Evolutionary conservation across 2,329 filamentous ascomycete species (phyloP).

Genomic region (Cryoendolithus antarcticus): DNA sequence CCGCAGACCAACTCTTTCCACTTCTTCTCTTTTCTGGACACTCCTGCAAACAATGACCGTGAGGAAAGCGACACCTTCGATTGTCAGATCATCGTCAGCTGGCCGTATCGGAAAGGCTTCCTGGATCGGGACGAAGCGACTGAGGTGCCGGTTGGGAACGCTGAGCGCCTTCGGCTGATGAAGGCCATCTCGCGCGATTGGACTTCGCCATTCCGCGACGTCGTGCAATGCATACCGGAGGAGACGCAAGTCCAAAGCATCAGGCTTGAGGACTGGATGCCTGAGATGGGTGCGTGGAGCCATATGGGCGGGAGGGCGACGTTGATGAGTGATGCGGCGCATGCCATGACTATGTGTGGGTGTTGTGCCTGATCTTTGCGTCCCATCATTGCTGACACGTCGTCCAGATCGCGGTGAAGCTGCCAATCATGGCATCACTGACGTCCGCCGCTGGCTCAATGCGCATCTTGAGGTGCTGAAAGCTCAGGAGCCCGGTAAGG

Average conservation of each 20-base stretch:
- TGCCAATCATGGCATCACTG: slow-evolving; percentile 11
- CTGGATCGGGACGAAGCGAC: slow-evolving; percentile 15
- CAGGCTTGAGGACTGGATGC: slow-evolving; percentile 7
- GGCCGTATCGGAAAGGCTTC: slow-evolving; percentile 24
- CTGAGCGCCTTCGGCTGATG: slow-evolving; percentile 9
- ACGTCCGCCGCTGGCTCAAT: slow-evolving; percentile 8
- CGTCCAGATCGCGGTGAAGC: slow-evolving; percentile 10
- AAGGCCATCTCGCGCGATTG: slow-evolving; percentile 7
- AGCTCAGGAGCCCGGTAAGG: not conserved
- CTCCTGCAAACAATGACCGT: slow-evolving; percentile 27
- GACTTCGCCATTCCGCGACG: slow-evolving; percentile 9
- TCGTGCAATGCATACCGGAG: slow-evolving; percentile 8
- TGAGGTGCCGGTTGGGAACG: slow-evolving; percentile 29
- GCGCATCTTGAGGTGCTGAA: slow-evolving; percentile 5
- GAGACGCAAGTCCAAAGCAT: slow-evolving; percentile 9
- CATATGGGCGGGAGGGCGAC: not conserved
- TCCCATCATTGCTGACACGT: too few relatives aligned
- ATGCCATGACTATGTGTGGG: slow-evolving; percentile 8
- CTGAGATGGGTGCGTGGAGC: slow-evolving; percentile 6
- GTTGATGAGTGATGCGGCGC: slow-evolving; percentile 3
- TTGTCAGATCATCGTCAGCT: slow-evolving; percentile 36
- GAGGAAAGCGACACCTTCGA: slow-evolving; percentile 4
- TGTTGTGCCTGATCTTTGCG: too few relatives aligned
- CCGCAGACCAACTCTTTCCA: slow-evolving; percentile 40
- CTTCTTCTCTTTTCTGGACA: slow-evolving; percentile 42